Evolutionary conservation across 441 rosid species (phyloP).

Genomic region (Brassica balearica): DNA sequence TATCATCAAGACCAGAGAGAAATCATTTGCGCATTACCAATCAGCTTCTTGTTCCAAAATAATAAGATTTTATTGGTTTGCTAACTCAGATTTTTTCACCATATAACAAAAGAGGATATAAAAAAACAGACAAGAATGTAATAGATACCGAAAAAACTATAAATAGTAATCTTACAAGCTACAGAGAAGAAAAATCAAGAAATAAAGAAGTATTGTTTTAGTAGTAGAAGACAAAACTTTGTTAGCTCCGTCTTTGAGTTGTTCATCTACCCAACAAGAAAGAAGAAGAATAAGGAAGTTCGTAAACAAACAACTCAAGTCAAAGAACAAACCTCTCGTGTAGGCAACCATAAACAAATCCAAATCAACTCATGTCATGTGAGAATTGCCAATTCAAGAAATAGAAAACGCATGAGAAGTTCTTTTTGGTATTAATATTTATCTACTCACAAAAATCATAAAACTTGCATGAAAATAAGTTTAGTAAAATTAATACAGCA

Average conservation of each 20-base stretch:
- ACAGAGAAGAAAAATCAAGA: constrained; percentile 3
- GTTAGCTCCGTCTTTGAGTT: constrained; percentile 48
- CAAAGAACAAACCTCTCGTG: constrained; percentile 47
- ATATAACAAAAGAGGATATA: constrained; percentile 27
- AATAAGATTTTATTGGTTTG: constrained; percentile 35
- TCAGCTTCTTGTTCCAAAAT: constrained; percentile 22
- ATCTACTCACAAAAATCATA: constrained; percentile 21
- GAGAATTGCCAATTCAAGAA: constrained; percentile 36
- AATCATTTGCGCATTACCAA: constrained; percentile 26
- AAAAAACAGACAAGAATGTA: constrained; percentile 26
- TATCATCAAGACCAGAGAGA: constrained; percentile 20
- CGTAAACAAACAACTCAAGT: constrained; percentile 25
- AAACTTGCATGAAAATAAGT: constrained; percentile 36
- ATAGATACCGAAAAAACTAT: constrained; percentile 23
- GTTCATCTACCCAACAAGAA: constrained; percentile 41
- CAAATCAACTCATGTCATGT: constrained; percentile 38
- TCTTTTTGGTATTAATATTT: background rate
- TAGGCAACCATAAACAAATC: constrained; percentile 38
- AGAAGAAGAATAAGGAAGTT: background rate
- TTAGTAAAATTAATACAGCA: background rate
- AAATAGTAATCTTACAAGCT: constrained; percentile 30
- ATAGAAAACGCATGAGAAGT: constrained; percentile 26
- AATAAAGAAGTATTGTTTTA: background rate
- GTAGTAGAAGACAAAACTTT: constrained; percentile 22
- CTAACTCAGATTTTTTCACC: constrained; percentile 26